Conservation (phyloP, 768 basidiomycete genomes). For the Mycena alexandri region DNA sequence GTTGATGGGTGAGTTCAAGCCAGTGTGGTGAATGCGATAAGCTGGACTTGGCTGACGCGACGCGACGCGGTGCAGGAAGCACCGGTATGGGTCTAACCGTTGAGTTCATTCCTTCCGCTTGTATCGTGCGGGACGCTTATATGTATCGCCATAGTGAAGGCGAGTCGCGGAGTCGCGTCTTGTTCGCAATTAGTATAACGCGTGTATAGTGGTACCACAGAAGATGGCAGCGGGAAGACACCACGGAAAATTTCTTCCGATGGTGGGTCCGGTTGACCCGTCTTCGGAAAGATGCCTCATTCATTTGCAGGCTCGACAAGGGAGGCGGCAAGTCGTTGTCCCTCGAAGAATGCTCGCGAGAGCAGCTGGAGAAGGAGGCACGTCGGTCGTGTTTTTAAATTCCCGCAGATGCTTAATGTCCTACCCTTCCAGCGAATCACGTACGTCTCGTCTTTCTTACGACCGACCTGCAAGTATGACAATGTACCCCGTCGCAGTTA, state of each 20-base stretch:
- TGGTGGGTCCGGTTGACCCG: constrained; percentile 52
- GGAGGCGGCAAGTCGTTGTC: constrained; percentile 69
- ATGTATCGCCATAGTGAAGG: constrained; percentile 47
- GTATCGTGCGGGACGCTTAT: not conserved
- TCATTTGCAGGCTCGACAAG: constrained; percentile 66
- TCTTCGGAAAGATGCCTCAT: not conserved
- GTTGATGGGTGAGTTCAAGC: constrained; percentile 61
- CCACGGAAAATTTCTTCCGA: constrained; percentile 75
- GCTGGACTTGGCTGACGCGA: not conserved
- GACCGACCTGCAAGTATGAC: not conserved
- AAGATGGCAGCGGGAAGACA: constrained; percentile 70
- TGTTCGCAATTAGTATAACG: not conserved
- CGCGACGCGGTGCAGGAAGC: constrained; percentile 56
- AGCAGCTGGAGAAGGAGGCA: constrained; percentile 72
- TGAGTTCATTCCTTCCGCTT: constrained; percentile 44
- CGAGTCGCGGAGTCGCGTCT: constrained; percentile 47
- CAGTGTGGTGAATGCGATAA: not conserved
- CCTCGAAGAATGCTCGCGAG: constrained; percentile 69
- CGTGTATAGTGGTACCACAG: constrained; percentile 66
- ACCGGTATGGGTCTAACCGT: constrained; percentile 75
- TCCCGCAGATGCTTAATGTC: not conserved
- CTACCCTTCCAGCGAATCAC: constrained; percentile 54
- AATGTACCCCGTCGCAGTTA: constrained; percentile 52
- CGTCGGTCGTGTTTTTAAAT: constrained; percentile 9
- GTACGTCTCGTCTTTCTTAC: constrained; percentile 43